A percentile compares a stretch with the other conserved stretches of the same genome.
phyloP scores from a whole-genome alignment of 2,329 filamentous ascomycete species.

The Fusarium sacchari region DNA sequence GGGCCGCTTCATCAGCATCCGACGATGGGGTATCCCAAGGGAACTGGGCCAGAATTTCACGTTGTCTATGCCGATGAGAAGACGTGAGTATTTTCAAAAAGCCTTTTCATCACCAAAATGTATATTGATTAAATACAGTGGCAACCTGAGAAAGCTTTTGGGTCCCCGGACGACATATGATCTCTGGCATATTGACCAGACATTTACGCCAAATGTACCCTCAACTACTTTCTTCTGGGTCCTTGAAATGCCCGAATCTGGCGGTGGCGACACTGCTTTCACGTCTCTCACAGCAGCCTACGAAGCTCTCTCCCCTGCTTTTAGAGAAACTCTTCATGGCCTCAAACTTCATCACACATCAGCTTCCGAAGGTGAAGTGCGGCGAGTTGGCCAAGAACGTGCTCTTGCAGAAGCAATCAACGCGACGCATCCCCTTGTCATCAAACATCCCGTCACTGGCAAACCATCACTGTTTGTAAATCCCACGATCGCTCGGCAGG shows the following conservation, averaged over 20 bases:
- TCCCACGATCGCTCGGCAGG: slow-evolving; percentile 43
- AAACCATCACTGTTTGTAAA: slow-evolving; percentile 45
- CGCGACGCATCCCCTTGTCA: slow-evolving; percentile 44
- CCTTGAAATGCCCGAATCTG: slow-evolving; percentile 41
- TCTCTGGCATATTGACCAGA: slow-evolving; percentile 49
- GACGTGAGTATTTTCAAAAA: slow-evolving; percentile 26
- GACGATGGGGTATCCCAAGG: slow-evolving; percentile 46
- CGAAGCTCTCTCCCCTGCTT: slow-evolving; percentile 44
- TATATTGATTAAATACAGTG: background rate
- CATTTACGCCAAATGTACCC: slow-evolving; percentile 46
- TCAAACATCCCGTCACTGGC: slow-evolving; percentile 44
- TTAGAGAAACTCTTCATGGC: slow-evolving; percentile 20
- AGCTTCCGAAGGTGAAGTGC: slow-evolving; percentile 45
- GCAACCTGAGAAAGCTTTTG: slow-evolving; percentile 43
- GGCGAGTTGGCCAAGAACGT: slow-evolving; percentile 42
- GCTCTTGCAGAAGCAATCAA: slow-evolving; percentile 45
- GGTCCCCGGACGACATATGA: slow-evolving; percentile 43
- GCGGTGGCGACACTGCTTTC: slow-evolving; percentile 46
- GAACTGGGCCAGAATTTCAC: slow-evolving; percentile 47
- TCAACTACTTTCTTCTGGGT: slow-evolving; percentile 50
- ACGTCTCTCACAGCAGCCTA: slow-evolving; percentile 46
- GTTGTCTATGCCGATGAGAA: slow-evolving; percentile 48
- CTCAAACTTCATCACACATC: slow-evolving; percentile 39
- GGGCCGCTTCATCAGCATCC: slow-evolving; percentile 47
- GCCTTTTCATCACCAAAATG: rapidly evolving